Evolutionary conservation across 2,329 filamentous ascomycete species (phyloP).

Genomic region (Septoria petroselini): DNA sequence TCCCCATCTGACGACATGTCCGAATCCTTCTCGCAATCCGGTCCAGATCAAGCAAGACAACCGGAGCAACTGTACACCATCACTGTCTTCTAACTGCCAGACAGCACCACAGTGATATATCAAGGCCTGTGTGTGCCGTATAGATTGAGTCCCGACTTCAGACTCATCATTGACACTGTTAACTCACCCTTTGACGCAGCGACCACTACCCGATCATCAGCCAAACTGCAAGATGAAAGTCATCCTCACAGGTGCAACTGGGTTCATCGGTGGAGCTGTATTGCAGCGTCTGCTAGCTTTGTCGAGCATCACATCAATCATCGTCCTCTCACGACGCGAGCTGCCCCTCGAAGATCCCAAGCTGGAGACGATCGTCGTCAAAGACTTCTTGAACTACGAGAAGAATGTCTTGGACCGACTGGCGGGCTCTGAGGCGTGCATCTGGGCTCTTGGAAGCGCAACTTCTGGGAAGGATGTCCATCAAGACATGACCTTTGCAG

Average conservation of each 20-base stretch:
- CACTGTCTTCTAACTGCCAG: no score
- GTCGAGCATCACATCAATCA: constrained; percentile 49
- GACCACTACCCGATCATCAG: no score
- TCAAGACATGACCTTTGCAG: constrained; percentile 37
- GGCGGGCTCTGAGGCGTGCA: constrained; percentile 43
- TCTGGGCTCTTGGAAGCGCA: constrained; percentile 39
- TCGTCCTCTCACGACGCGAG: constrained; percentile 51
- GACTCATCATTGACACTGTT: no score
- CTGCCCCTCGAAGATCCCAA: constrained; percentile 50
- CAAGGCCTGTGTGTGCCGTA: no score
- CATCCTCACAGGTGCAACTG: constrained; percentile 56
- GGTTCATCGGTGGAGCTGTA: constrained; percentile 53
- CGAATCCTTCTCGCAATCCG: no score
- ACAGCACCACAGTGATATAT: no score
- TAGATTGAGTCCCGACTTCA: no score
- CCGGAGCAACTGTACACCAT: no score
- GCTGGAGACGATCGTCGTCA: constrained; percentile 49
- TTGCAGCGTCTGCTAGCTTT: constrained; percentile 50
- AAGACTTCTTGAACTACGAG: constrained; percentile 54
- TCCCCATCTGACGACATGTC: no score
- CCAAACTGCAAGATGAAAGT: constrained; percentile 54
- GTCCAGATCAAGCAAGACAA: no score
- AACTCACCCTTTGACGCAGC: no score
- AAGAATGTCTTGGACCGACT: constrained; percentile 41
- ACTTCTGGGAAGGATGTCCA: constrained; percentile 35